Evolutionary conservation across 108 stramenopile species (phyloP), one percentile per base, ranked within the genome.

Genomic region (Cyclotella baltica): DNA sequence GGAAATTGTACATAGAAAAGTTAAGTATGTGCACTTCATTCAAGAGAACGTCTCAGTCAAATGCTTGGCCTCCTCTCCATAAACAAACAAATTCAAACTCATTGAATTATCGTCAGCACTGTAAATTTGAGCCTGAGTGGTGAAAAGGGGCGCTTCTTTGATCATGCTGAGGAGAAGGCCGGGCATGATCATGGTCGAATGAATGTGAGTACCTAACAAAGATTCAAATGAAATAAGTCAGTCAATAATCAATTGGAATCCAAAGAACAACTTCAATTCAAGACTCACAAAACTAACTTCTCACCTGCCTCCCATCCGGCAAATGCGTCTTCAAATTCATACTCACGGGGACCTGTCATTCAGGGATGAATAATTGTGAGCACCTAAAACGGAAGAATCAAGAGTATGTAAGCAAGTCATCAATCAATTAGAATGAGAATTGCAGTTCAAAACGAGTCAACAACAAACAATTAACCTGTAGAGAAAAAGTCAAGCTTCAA

Each of bases 71-170:
- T 76, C 76, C 36, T 87, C 81, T 10, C 92, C 96, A 37, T 89
- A 96, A 29, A 93, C 95, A 77, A 98, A 99, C 57, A 98, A 84
- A 87, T 97, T 97, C 72, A 99, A 76, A 73, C 87, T 86, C 84
- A 99, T 88, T 52, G 72, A 80, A 19, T 93, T 88, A 73, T 98
- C 97, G 34, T 85, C 70, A 19, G 96, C 88, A 9, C 90, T 91
- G 81, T 96, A 98, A 40, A 97, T 93, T 72, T 95, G 93, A 16
- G 96, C 75, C 13, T 96, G 87, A 50, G 85, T 83, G 34, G 95
- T 70, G 20, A 87, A 82, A 34, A 67, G 83, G 33, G 83, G 90
- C 28, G 92, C 61, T 69, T 91, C 91, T 57, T 96, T 85, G 37
- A 97, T 85, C 91, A 95, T 93, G 43, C 65, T 66, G 35, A 94